Evolutionary conservation across 805 yeast genomes (phyloP).

Genomic region (Kazachstania bromeliacearum): DNA sequence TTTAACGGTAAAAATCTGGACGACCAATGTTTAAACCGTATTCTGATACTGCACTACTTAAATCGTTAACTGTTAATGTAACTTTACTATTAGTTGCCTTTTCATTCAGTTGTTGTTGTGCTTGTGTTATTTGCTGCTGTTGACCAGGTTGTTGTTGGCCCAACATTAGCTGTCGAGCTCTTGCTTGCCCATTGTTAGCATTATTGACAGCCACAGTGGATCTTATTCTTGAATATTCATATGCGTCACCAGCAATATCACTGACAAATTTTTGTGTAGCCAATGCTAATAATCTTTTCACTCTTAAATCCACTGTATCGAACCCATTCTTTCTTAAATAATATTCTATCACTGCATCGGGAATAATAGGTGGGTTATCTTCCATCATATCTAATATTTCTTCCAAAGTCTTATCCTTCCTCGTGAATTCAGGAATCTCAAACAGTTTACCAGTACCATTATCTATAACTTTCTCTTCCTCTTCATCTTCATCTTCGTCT

Average conservation of each 20-base stretch:
- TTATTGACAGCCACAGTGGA: constrained; percentile 81
- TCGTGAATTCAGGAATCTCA: constrained; percentile 56
- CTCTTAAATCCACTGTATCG: constrained; percentile 64
- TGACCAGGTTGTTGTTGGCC: constrained; percentile 46
- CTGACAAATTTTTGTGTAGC: constrained; percentile 94
- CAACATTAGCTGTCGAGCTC: constrained; percentile 69
- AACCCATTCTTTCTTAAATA: constrained; percentile 81
- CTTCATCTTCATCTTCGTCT: constrained; percentile 5
- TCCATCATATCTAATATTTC: constrained; percentile 86
- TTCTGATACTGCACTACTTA: constrained; percentile 86
- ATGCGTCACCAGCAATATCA: constrained; percentile 94
- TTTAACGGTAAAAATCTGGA: constrained; percentile 85
- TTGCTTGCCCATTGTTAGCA: constrained; percentile 74
- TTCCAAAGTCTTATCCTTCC: constrained; percentile 72
- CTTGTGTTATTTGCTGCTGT: constrained; percentile 27
- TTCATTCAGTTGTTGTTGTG: constrained; percentile 37
- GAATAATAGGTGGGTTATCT: constrained; percentile 90
- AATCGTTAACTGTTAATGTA: constrained; percentile 85
- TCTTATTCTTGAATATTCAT: constrained; percentile 87
- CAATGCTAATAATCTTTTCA: constrained; percentile 76
- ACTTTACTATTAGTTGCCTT: constrained; percentile 50
- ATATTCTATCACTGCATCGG: constrained; percentile 93
- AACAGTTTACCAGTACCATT: constrained; percentile 30
- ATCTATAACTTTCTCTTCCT: constrained; percentile 17
- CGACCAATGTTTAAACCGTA: constrained; percentile 83